Base-by-base conservation (phyloP, 2,329 filamentous ascomycete genomes). In the Exophiala sp. region DNA sequence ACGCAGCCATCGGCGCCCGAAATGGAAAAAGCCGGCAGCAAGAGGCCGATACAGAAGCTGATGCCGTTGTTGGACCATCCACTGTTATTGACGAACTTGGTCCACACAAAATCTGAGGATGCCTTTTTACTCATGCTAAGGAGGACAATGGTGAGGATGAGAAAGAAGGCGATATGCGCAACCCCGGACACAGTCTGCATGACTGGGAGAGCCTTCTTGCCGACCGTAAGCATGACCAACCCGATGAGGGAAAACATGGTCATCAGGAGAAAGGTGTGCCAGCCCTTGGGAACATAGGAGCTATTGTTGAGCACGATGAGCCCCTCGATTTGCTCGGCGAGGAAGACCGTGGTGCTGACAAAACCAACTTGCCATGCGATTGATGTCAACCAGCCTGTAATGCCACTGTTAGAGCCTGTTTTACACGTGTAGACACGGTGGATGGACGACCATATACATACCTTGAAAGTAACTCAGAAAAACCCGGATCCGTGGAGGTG, bases 51-150 rank as follows among this genome's bases (percentile, higher is more conserved):
- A 65, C 71, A 71, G 53, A 75, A 79, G 0, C 75, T 72, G 3
- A 78, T 35, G 0, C 69, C 75, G 29, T 74, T 65, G 0, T 66
- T 69, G 4, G 66, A 57, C 75, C 75, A 80, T 0, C 65, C 71
- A 1, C 75, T 73, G 0, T 69, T 65, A 47, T 78, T 78, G 9
- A 65, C 57, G 35, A 76, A 76, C 0, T 67, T 68, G 0, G 63
- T 66, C 48, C 79, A 79, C 0, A 80, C 71, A 12, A 69, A 67
- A 0, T 63, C 52, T 2, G 68, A 49, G 24, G 63, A 57, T 41
- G 66, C 65, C 49, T 67, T 63, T 16, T 68, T 65, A 8, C 63
- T 58, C 8, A 71, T 59, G 47, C 67, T 57, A 5, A 71, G 62
- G n/a, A 73, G 48, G 1, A 69, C 65, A 3, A 73, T 63, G 2